These are phyloP conservation scores for Plectranthus barbatus DNA, from an alignment of 257 asterid genomes.

Conservation along the genomic window DNA sequence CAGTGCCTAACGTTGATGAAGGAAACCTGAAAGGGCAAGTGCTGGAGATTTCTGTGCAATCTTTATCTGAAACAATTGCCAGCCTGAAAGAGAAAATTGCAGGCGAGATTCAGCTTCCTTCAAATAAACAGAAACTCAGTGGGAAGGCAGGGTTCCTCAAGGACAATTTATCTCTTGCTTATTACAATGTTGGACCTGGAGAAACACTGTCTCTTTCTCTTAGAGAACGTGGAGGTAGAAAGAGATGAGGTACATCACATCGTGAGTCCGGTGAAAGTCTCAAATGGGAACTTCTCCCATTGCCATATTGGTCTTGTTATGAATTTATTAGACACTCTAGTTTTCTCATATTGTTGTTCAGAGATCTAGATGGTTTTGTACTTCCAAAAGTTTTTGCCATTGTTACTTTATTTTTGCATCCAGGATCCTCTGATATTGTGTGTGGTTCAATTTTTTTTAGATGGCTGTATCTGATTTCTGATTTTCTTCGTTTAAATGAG, in stretches of 20 bases:
- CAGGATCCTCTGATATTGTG: slow-evolving; percentile 10
- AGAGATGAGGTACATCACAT: slow-evolving; percentile 53
- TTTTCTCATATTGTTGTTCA: slow-evolving; percentile 16
- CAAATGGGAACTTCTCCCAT: slow-evolving; percentile 14
- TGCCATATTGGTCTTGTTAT: slow-evolving; percentile 18
- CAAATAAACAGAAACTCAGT: slow-evolving; percentile 93
- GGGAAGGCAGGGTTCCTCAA: slow-evolving; percentile 98
- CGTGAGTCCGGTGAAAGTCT: slow-evolving; percentile 26
- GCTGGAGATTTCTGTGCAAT: slow-evolving; percentile 64
- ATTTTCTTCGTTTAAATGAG: neutral
- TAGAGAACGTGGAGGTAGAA: slow-evolving; percentile 98
- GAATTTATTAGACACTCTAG: slow-evolving; percentile 6
- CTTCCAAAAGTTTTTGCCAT: slow-evolving; percentile 23
- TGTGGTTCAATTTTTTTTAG: slow-evolving; percentile 13
- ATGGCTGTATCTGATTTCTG: slow-evolving; percentile 4
- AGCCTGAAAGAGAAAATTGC: slow-evolving; percentile 93
- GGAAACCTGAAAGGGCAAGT: slow-evolving; percentile 85
- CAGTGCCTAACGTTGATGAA: slow-evolving; percentile 85
- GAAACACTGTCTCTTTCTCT: slow-evolving; percentile 73
- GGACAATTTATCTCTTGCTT: slow-evolving; percentile 90
- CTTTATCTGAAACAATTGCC: slow-evolving; percentile 72
- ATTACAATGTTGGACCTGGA: slow-evolving; percentile 73
- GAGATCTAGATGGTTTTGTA: slow-evolving; percentile 21
- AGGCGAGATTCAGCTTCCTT: slow-evolving; percentile 88
- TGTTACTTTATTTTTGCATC: slow-evolving; percentile 22